Percentiles rank a stretch among this genome's conserved stretches.
These are phyloP conservation scores for Candida taoyuanica DNA, from an alignment of 805 yeast species.

Conservation along the genomic window DNA sequence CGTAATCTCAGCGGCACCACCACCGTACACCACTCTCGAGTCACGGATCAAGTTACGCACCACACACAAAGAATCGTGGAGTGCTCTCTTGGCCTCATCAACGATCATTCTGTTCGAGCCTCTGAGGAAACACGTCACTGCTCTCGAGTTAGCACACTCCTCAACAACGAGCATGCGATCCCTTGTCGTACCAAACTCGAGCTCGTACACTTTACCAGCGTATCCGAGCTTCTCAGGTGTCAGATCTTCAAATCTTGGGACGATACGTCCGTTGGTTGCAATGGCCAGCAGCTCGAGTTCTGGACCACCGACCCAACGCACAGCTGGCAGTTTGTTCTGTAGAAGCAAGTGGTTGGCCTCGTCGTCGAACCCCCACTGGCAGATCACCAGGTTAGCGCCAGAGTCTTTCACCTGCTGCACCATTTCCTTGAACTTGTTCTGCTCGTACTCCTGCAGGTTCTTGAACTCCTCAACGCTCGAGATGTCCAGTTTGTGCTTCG, in stretches of 20 bases:
- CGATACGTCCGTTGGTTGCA: conserved; percentile 96
- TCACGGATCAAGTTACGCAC: conserved; percentile 93
- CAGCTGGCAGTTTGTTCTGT: conserved; percentile 88
- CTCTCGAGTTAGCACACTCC: conserved; percentile 78
- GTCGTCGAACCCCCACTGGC: conserved; percentile 99
- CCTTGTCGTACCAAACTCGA: conserved; percentile 93
- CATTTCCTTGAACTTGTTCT: conserved; percentile 86
- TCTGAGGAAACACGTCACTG: conserved; percentile 89
- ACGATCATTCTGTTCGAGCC: conserved; percentile 98
- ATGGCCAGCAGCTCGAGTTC: conserved; percentile 94
- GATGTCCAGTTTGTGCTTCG: conserved; percentile 94
- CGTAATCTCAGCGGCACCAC: conserved; percentile 96
- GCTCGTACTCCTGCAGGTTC: conserved; percentile 88
- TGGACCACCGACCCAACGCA: conserved; percentile 98
- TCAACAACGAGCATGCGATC: conserved; percentile 95
- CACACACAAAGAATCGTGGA: conserved; percentile 95
- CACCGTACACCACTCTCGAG: conserved; percentile 95
- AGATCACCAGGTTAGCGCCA: conserved; percentile 94
- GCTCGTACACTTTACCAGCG: conserved; percentile 80
- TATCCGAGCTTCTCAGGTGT: conserved; percentile 75
- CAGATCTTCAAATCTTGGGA: conserved; percentile 94
- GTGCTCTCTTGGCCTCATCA: conserved; percentile 93
- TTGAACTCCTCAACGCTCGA: conserved; percentile 91
- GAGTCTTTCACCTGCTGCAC: conserved; percentile 77
- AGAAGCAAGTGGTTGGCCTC: conserved; percentile 93